Evolutionary conservation across 257 asterid species (phyloP), one percentile per base, ranked within the genome.

Genomic region (Plantago elongata): DNA sequence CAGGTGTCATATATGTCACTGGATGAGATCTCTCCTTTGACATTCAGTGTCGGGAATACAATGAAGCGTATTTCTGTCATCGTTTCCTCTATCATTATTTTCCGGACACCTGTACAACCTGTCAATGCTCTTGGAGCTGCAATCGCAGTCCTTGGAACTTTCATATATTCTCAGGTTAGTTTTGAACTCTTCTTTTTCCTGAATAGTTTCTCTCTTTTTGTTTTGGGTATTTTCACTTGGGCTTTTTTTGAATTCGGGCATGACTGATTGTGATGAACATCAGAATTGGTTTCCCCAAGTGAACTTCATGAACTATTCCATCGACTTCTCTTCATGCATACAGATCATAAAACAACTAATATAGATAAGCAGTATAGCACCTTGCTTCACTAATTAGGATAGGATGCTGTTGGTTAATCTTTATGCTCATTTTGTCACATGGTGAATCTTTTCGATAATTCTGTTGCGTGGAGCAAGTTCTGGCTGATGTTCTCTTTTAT

Each of bases 51-150:
- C 9, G 98, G 98, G 50, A 92, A 92, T 78, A 92, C 98, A 7
- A 88, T 92, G 98, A 92, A 88, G 68, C 93, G 98, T 34, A 86
- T 92, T 9, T 88, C 97, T 3, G 98, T 92, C 65, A 92, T 92
- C 0, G 95, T 92, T 62, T 83, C 98, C 0, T 92, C 98, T 54
- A 92, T 92, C 79, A 89, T 92, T 56, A 92, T 92, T 60, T 92
- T 92, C 88, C 90, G 56, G 54, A 92, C 95, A 18, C 98, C 98
- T 13, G 86, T 92, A 46, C 89, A 76, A 71, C 98, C 97, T 9
- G 77, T 92, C 78, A 92, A 92, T 59, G 97, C 97, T 58, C 90
- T 92, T n/a, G 98, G 98, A 62, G 98, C 97, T 60, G 97, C 98
- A 40, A 86, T 92, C 5, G 98, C 98, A 2, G 40, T 88, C 68